Evolutionary conservation across 2,329 filamentous ascomycete genomes (phyloP).

Genomic region (Epichloe festucae): DNA sequence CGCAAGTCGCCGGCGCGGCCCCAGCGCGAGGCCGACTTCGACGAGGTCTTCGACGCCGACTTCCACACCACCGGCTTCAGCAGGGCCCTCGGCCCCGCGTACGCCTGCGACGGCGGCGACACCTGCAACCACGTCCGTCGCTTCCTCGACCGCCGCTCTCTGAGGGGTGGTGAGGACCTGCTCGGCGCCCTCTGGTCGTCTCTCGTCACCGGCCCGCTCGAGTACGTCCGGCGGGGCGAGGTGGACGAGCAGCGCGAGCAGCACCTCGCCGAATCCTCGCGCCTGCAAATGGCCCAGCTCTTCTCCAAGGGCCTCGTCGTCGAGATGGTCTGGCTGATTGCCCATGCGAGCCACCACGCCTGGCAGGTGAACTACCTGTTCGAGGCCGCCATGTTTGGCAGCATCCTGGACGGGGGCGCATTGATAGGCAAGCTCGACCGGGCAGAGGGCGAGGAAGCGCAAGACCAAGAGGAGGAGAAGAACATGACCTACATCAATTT

Average conservation of each 20-base stretch:
- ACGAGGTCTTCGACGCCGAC: slow-evolving; percentile 17
- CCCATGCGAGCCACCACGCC: slow-evolving; percentile 13
- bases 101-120: slow-evolving; percentile 10
- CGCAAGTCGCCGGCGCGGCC: slow-evolving; percentile 12
- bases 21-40: slow-evolving; percentile 17
- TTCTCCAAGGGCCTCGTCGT: slow-evolving; percentile 10
- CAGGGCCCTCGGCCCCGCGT: slow-evolving; percentile 8
- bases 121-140: slow-evolving; percentile 10
- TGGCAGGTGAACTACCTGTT: slow-evolving; percentile 20
- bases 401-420: slow-evolving; percentile 16
- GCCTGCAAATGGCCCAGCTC: slow-evolving; percentile 11
- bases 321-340: slow-evolving; percentile 11
- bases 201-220: slow-evolving; percentile 9
- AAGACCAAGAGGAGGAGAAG: too few relatives aligned
- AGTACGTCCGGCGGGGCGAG: slow-evolving; percentile 8
- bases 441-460: neutral
- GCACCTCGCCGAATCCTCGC: slow-evolving; percentile 7
- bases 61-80: slow-evolving; percentile 16
- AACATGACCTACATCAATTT: too few relatives aligned
- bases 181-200: slow-evolving; percentile 9
- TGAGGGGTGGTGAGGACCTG: neutral
- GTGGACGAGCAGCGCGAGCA: slow-evolving; percentile 8
- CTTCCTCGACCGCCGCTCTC: slow-evolving; percentile 4
- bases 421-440: slow-evolving; percentile 18
- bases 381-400: slow-evolving; percentile 22